These are phyloP conservation scores for Graphilbum ipis-grandicollis DNA, from an alignment of 2,329 filamentous ascomycete species.

Conservation along the genomic window DNA sequence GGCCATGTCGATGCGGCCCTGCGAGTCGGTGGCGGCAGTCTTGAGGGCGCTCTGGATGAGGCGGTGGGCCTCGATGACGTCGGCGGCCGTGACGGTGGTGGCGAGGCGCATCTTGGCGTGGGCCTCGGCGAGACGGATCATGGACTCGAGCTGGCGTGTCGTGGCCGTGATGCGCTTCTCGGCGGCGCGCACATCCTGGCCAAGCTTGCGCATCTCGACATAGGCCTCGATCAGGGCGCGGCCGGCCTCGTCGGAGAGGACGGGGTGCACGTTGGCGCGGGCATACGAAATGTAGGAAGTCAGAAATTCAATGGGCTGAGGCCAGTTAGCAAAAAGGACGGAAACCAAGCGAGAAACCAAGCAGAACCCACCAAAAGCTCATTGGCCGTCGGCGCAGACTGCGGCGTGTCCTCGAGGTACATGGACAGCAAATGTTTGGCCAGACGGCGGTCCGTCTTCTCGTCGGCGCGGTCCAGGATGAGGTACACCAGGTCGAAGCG, in stretches of 20 bases:
- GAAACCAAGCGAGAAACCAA: too few relatives aligned
- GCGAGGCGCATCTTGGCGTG: constrained; percentile 96
- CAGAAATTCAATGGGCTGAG: constrained; percentile 77
- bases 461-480: constrained; percentile 84
- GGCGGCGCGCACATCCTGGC: constrained; percentile 67
- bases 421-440: constrained; percentile 88
- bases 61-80: constrained; percentile 81
- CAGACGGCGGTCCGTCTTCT: constrained; percentile 71
- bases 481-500: constrained; percentile 96
- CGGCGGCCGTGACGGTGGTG: constrained; percentile 53
- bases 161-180: constrained; percentile 97
- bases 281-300: constrained; percentile 97
- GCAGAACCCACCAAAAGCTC: constrained; percentile 59
- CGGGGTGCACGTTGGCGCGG: constrained; percentile 68
- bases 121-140: constrained; percentile 92
- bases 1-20: constrained; percentile 93
- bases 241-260: constrained; percentile 64
- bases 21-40: constrained; percentile 85
- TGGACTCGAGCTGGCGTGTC: constrained; percentile 88
- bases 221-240: constrained; percentile 73
- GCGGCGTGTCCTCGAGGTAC: constrained; percentile 89
- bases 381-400: constrained; percentile 54
- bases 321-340: too few relatives aligned
- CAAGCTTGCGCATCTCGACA: constrained; percentile 86
- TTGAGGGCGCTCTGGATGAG: constrained; percentile 90